Conservation (phyloP, 139 green algal genomes). For the Volvox reticuliferus region DNA sequence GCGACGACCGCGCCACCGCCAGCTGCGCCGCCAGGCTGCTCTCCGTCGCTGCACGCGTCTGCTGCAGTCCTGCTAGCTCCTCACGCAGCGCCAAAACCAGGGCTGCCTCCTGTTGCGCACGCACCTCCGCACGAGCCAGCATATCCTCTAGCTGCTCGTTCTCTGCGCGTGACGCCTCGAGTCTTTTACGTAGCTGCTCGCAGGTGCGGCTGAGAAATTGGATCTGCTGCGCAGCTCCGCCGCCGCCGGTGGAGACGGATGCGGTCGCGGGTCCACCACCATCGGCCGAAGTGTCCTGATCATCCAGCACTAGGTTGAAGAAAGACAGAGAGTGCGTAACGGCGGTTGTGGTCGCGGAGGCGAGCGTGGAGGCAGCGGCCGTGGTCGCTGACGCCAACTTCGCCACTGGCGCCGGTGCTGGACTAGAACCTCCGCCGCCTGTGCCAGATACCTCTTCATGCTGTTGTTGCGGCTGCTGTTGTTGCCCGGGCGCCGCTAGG, state of each 20-base stretch:
- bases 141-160: constrained; percentile 86
- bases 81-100: constrained; percentile 16
- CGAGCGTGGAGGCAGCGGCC: constrained; percentile 16
- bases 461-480: too few relatives aligned
- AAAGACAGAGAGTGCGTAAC: constrained; percentile 43
- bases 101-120: constrained; percentile 54
- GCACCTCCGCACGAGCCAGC: constrained; percentile 53
- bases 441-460: too few relatives aligned
- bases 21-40: constrained; percentile 32
- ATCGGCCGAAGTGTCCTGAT: neutral
- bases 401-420: neutral
- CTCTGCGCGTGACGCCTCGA: constrained; percentile 68
- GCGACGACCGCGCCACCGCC: neutral
- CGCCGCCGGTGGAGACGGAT: neutral
- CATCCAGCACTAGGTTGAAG: constrained; percentile 38
- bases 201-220: constrained; percentile 54
- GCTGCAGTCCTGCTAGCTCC: constrained; percentile 60
- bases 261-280: neutral
- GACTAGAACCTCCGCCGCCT: neutral
- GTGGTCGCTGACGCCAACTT: neutral
- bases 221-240: constrained; percentile 20
- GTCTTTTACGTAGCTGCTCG: constrained; percentile 72
- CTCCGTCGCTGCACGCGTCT: constrained; percentile 51
- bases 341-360: constrained; percentile 37
- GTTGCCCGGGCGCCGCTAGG: too few relatives aligned